These are phyloP conservation scores for Lophium mytilinum DNA, from an alignment of 495 filamentous ascomycete species.

Conservation along the genomic window DNA sequence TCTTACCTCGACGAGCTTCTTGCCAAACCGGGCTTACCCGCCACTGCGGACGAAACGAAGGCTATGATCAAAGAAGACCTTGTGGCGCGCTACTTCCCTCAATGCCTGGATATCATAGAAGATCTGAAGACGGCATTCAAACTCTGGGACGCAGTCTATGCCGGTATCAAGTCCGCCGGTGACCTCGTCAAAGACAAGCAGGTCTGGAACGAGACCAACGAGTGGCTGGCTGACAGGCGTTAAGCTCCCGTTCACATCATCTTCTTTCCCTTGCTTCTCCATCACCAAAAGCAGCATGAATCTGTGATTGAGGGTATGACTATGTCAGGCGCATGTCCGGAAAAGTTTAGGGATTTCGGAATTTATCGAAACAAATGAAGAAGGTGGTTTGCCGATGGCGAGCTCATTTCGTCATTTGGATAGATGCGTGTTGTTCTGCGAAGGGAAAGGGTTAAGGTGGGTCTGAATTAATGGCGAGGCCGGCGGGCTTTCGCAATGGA, in stretches of 20 bases:
- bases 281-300: too few relatives aligned
- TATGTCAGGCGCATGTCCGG: too few relatives aligned
- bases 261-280: too few relatives aligned
- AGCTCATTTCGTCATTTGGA: too few relatives aligned
- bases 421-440: too few relatives aligned
- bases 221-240: conserved; percentile 20
- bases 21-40: conserved; percentile 33
- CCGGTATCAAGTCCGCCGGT: conserved; percentile 55
- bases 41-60: conserved; percentile 51
- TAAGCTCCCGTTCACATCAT: neutral
- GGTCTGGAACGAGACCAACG: conserved; percentile 22
- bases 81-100: conserved; percentile 60
- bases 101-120: conserved; percentile 62
- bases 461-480: too few relatives aligned
- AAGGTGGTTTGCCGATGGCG: too few relatives aligned
- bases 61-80: conserved; percentile 56
- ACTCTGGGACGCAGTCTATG: conserved; percentile 71
- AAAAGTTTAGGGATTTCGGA: too few relatives aligned
- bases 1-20: conserved; percentile 82
- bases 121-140: conserved; percentile 75
- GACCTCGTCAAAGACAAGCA: conserved; percentile 17
- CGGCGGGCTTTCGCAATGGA: too few relatives aligned
- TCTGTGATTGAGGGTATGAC: too few relatives aligned
- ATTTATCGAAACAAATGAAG: too few relatives aligned
- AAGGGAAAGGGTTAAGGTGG: too few relatives aligned